Base-by-base conservation (phyloP, 2,329 filamentous ascomycete species). In the Pseudocercospora fuligena region DNA sequence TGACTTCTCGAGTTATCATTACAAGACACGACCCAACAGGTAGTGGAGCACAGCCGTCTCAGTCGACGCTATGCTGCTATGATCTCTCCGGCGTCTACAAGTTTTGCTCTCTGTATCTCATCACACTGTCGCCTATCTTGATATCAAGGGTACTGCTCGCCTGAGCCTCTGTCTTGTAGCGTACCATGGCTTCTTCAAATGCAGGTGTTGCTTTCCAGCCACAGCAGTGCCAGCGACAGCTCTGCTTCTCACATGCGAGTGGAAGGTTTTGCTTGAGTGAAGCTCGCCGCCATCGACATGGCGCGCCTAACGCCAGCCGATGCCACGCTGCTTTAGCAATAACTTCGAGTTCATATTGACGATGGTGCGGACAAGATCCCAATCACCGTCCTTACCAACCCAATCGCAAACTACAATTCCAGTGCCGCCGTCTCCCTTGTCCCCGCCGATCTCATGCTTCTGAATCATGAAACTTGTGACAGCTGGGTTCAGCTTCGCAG, bases 381-480 rank as follows among this genome's bases (percentile, higher is more conserved):
- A 99, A 80, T 98, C 91, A 0, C 90, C 93, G 69, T 89, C 85
- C 67, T 89, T 83, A 2, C 95, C 95, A 60, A 97, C 94, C 92
- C 92, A 97, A 79, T 99, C 95, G 68, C 91, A 95, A 27, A 98
- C 90, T 53, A 98, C 89, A 66, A 98, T 88, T 3, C 95, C 95
- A 1, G 94, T 96, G 5, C 88, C 86, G 29, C 91, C 93, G 69
- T 78, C 76, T 49, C 75, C 78, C 33, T 71, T 66, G 8, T 73
- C 64, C 25, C 73, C 69, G 33, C 74, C 74, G 67, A 80, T 68
- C 68, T 80, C 80, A 74, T 89, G 86, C 64, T 80, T 83, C 68
- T 80, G 79, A 71, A 86, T 88, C 61, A 90, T 74, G 77, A 87
- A 87, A 68, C 85, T 83, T 49, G 86, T 82, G n/a, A 85, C 86